Base-by-base conservation (phyloP, 257 asterid species). In the Scutellaria barbata region DNA sequence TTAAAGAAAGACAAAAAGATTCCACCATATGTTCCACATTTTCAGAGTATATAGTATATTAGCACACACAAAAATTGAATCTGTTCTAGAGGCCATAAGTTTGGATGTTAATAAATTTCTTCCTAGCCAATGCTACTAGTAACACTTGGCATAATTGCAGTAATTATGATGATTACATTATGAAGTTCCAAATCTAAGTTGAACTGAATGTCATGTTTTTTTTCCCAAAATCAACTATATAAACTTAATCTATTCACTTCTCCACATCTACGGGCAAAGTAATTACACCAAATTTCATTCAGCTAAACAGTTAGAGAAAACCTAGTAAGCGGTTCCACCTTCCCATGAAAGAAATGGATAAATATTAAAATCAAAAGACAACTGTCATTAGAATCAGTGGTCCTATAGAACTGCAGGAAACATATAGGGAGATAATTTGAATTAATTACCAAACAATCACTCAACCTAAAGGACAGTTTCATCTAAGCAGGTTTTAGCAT, bases 191-290 rank as follows among this genome's bases (percentile, higher is more conserved):
- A 25, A 68, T 41, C 50, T 39, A 46, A 40, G 10, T 51, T 39
- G 65, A 69, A 51, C 50, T 17, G 25, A 62, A 52, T 51, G 18
- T 51, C 33, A 0, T 39, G 9, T n/a, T 18, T 52, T 17, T 66
- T 42, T 67, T 6, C 13, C 41, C 3, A 35, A 61, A 72, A 14
- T 61, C 54, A 39, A 52, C 37, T 64, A 16, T 7, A 59, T 60
- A 61, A 47, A 10, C 60, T 16, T 59, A n/a, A 25, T 47, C 54
- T 30, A 7, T 58, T 45, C 61, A 62, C 54, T 43, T 53, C 20
- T 33, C 69, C 13, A 40, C 66, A 63, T 41, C 43, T 53, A 56
- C 62, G 47, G 47, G 30, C 13, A 66, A 66, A 66, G 54, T 33
- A 20, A 22, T 7, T 14, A 5, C 14, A 39, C 41, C 57, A 67